A percentile compares a stretch with the other conserved stretches of the same genome.
Evolutionary conservation across 2,329 filamentous ascomycete species (phyloP).

Genomic region (Tolypocladium capitatum): DNA sequence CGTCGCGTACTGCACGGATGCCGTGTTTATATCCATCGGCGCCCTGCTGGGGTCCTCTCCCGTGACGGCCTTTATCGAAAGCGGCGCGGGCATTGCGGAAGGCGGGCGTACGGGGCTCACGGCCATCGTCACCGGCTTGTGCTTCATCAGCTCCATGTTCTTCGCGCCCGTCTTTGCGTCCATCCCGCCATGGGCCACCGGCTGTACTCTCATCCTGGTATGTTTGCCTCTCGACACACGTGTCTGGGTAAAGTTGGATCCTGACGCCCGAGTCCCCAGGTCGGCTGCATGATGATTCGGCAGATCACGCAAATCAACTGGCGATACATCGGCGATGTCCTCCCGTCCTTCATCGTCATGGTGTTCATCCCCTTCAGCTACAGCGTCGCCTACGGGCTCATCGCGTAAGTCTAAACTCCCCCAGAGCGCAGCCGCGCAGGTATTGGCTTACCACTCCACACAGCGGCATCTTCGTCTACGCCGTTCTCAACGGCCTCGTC

Average conservation of each 20-base stretch:
- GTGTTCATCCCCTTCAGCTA: slow-evolving; percentile 68
- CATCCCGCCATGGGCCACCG: slow-evolving; percentile 67
- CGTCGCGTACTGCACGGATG: slow-evolving; percentile 62
- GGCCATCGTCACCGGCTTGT: slow-evolving; percentile 53
- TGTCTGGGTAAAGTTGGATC: not conserved
- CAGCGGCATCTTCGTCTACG: slow-evolving; percentile 41
- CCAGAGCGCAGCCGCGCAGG: not conserved
- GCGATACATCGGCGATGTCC: slow-evolving; percentile 60
- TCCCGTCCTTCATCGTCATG: slow-evolving; percentile 65
- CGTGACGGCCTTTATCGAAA: slow-evolving; percentile 64
- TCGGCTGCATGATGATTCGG: slow-evolving; percentile 67
- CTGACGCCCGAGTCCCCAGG: slow-evolving; percentile 16
- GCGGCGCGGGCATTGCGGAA: slow-evolving; percentile 62
- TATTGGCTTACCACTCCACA: not conserved
- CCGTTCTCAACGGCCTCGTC: slow-evolving; percentile 34
- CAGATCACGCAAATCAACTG: slow-evolving; percentile 65
- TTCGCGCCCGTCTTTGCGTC: slow-evolving; percentile 67
- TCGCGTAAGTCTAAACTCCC: slow-evolving; percentile 37
- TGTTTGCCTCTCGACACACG: slow-evolving; percentile 7
- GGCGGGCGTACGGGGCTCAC: slow-evolving; percentile 63
- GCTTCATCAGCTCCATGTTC: slow-evolving; percentile 60
- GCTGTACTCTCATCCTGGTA: slow-evolving; percentile 57
- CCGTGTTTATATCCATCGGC: slow-evolving; percentile 57
- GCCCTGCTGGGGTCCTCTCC: slow-evolving; percentile 57
- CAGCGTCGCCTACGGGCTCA: slow-evolving; percentile 65